Conservation (phyloP, 2,329 filamentous ascomycete species). For the Grosmannia huntii region DNA sequence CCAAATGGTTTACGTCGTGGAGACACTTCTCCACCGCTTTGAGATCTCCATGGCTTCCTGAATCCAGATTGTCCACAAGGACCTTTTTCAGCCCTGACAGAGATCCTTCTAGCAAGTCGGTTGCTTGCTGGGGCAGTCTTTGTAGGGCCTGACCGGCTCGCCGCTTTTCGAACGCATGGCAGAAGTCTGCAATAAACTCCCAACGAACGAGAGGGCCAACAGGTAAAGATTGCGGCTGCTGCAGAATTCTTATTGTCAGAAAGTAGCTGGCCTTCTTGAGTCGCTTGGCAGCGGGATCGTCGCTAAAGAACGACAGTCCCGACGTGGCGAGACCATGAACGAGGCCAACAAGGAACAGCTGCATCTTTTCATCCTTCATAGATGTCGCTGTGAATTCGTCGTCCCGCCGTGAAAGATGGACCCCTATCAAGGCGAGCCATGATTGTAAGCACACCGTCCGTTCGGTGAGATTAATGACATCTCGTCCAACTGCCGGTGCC, state of each 20-base stretch:
- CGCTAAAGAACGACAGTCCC: constrained; percentile 19
- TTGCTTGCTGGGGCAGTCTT: constrained; percentile 37
- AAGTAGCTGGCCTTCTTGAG: constrained; percentile 55
- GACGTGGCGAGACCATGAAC: constrained; percentile 39
- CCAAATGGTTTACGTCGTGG: constrained; percentile 46
- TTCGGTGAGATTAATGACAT: constrained; percentile 52
- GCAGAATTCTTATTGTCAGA: constrained; percentile 41
- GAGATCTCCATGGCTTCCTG: constrained; percentile 41
- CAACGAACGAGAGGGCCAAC: constrained; percentile 39
- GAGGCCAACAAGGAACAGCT: constrained; percentile 54
- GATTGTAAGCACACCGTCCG: constrained; percentile 68
- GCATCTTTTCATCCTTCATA: constrained; percentile 43
- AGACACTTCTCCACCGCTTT: constrained; percentile 41
- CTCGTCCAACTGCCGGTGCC: constrained; percentile 45
- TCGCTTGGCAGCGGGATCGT: constrained; percentile 22
- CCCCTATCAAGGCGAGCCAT: constrained; percentile 57
- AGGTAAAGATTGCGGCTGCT: constrained; percentile 17
- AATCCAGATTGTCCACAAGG: constrained; percentile 51
- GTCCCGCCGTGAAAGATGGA: constrained; percentile 48
- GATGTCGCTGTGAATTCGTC: constrained; percentile 39
- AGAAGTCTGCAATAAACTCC: constrained; percentile 56
- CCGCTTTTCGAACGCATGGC: constrained; percentile 53
- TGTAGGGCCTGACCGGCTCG: constrained; percentile 37
- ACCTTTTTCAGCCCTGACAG: constrained; percentile 47
- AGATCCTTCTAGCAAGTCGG: constrained; percentile 36